Conservation (phyloP, 78 protist species). For the Speleostelium caveatum region DNA sequence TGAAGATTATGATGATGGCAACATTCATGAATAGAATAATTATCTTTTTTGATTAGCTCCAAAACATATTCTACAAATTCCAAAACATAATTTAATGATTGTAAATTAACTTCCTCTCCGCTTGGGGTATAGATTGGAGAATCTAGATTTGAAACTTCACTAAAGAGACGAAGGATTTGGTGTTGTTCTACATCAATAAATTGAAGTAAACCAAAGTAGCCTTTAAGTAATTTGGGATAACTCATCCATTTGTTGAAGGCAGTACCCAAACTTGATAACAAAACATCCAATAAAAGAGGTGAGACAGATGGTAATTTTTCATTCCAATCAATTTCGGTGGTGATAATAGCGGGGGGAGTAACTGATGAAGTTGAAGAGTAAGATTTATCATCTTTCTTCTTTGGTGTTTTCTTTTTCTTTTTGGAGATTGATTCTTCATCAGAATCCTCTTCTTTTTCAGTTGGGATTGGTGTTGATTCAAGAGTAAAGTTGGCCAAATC, state of each 20-base stretch:
- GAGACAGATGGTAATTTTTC: constrained; percentile 12
- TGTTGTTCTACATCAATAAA: constrained; percentile 45
- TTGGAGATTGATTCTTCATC: neutral
- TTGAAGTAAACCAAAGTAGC: constrained; percentile 45
- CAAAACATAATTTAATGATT: constrained; percentile 31
- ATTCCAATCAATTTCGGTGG: constrained; percentile 36
- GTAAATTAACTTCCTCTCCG: neutral
- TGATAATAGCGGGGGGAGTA: neutral
- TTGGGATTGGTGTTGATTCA: neutral
- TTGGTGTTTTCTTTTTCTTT: constrained; percentile 17
- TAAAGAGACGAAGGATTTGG: constrained; percentile 20
- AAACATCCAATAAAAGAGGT: neutral
- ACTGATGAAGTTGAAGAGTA: neutral
- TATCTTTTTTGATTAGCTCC: neutral
- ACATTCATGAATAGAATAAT: neutral
- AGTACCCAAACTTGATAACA: neutral
- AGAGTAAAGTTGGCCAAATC: constrained; percentile 21
- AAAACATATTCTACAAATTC: constrained; percentile 44
- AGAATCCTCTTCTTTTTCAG: constrained; percentile 8
- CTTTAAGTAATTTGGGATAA: constrained; percentile 40
- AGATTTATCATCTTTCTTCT: constrained; percentile 13
- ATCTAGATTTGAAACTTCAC: neutral
- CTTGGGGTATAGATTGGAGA: neutral
- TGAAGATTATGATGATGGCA: neutral
- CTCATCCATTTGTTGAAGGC: constrained; percentile 39